Evolutionary conservation across 805 yeast genomes (phyloP), one percentile per base, ranked within the genome.

Genomic region (Hanseniaspora vineae): DNA sequence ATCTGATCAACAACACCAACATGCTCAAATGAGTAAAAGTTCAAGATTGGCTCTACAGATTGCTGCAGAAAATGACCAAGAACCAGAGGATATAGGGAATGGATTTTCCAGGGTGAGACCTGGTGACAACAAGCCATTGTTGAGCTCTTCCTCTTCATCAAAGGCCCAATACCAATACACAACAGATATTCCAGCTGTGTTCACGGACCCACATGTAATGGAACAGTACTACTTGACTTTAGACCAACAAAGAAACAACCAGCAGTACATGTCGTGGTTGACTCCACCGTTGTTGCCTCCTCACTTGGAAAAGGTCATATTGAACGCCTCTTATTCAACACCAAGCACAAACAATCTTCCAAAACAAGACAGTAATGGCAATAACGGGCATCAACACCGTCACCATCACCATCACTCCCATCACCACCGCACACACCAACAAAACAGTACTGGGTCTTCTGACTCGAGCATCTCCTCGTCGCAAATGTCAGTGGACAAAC

Each of bases 221-320:
- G 90, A 84, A 59, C 88, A 83, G 55, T 84, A 84, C 58, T 84
- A 84, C 57, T 67, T 80, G 43, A 84, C 90, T 1, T 69, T 84
- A 45, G 94, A 84, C 58, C 81, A 76, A 55, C 77, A 81, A 42
- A 81, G 80, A 59, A 70, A 69, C 43, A 73, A 69, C 64, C 80
- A 64, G 66, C 76, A 68, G 68, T 77, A 67, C 69, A 80, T 70
- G 73, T 62, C 73, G 2, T 71, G 75, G 75, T 51, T 89, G 46
- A 87, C 94, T 31, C 97, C 98, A 18, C 98, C 98, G 19, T 95
- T 84, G 60, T 71, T 92, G 45, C 98, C 98, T 9, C 98, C 98
- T 10, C 98, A 90, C 64, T 71, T 92, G 51, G 98, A 92, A 61
- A 83, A 84, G 58, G 97, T 92, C 48, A 88, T 92, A 48, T 73